Base-by-base conservation (phyloP, 495 filamentous ascomycete species). In the Daldinia concentrica region DNA sequence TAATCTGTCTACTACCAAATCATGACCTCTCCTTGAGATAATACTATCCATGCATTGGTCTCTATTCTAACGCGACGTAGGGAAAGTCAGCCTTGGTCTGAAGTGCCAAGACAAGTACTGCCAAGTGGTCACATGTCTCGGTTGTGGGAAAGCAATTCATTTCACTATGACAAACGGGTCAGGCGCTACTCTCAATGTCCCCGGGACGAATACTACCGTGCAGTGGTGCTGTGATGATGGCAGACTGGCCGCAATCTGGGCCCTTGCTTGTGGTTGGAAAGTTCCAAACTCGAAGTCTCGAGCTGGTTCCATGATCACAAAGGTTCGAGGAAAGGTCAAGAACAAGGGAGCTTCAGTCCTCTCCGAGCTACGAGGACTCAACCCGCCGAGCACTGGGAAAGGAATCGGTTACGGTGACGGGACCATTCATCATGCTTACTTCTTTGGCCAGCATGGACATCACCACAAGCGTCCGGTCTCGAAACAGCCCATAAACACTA, bases 171-270 rank as follows among this genome's bases (percentile, higher is more conserved):
- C 1, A 22, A 32, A 9, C 26, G 8, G 22, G 24, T 12, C 26
- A 24, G 34, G 12, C 5, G 32, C 0, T 15, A 37, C 3, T 12
- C 6, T 61, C 1, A 5, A 27, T 0, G 22, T 48, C 1, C 62
- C 70, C 4, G 59, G 54, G 1, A 41, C 61, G 15, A 45, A 8
- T 8, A 43, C 74, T 32, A 64, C 66, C 1, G 22, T 76, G 4
- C 14, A 60, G 19, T 81, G 78, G 78, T 82, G 79, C 63, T 82
- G 81, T 58, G 68, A 77, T 17, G 9, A 58, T 9, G 77, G 75
- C 2, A 68, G 78, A 7, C 19, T 77, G 5, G 78, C 76, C n/a
- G 70, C 81, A 15, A 62, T 75, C 17, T 81, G 78, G 59, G 74
- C 74, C 19, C 64, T 82, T 0, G 71, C 76, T 17, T 81, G 79